phyloP scores from a whole-genome alignment of 2,329 filamentous ascomycete species.

The Ilyonectria mors-panacis region DNA sequence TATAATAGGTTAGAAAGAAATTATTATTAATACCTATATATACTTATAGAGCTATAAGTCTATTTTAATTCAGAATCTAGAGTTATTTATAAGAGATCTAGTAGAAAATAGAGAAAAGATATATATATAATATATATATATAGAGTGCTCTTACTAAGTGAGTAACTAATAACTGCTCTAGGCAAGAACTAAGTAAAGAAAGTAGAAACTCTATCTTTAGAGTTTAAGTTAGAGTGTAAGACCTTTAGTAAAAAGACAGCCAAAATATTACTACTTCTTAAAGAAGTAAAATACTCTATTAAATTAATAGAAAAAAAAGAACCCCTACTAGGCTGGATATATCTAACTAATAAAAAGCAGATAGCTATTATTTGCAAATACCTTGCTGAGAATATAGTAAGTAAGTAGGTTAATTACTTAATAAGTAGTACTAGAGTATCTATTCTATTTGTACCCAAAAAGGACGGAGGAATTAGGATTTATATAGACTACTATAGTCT shows the following conservation, averaged over 20 bases:
- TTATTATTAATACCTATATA: too few species aligned
- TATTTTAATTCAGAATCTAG: not conserved
- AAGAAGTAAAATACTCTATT: not conserved
- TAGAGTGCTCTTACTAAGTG: not conserved
- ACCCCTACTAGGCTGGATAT: not conserved
- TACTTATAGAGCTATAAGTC: too few species aligned
- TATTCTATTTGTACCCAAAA: not conserved
- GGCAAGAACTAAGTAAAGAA: too few species aligned
- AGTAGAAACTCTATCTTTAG: too few species aligned
- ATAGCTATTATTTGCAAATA: too few species aligned
- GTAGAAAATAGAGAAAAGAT: not conserved
- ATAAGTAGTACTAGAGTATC: not conserved
- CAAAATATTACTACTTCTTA: not conserved
- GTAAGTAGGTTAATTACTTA: not conserved
- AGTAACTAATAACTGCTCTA: too few species aligned
- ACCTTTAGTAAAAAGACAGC: too few species aligned
- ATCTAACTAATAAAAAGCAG: not conserved
- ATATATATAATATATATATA: not conserved
- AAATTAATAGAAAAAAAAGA: not conserved
- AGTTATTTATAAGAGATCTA: not conserved
- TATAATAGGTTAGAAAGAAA: too few species aligned
- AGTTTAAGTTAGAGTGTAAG: too few species aligned
- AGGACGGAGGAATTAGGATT: too few species aligned
- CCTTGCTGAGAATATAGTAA: too few species aligned
- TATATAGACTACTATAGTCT: not conserved